Evolutionary conservation across 352 stramenopile species (phyloP).

Genomic region (Phytophthora uliginosa): DNA sequence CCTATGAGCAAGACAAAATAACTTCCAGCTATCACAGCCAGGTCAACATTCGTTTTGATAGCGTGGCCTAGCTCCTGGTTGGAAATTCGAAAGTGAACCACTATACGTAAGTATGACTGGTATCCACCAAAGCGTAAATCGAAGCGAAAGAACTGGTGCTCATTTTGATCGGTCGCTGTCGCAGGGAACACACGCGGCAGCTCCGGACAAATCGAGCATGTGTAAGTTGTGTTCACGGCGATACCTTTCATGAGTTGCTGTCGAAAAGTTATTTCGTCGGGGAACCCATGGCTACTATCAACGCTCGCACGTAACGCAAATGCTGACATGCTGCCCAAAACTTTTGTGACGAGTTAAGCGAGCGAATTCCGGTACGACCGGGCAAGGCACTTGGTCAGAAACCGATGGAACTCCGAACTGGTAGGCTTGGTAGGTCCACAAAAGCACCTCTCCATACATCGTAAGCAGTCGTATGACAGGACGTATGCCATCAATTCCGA

Average conservation of each 20-base stretch:
- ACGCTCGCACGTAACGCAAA: not conserved
- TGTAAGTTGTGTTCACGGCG: not conserved
- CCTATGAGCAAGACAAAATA: no score
- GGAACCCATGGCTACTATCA: not conserved
- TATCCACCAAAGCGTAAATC: no score
- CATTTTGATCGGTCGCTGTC: not conserved
- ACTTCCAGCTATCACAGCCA: no score
- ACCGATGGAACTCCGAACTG: not conserved
- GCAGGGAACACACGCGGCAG: not conserved
- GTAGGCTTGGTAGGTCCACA: not conserved
- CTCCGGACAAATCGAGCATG: not conserved
- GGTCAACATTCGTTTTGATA: no score
- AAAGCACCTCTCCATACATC: not conserved
- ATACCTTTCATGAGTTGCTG: not conserved
- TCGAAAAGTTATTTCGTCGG: not conserved
- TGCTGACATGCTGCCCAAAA: not conserved
- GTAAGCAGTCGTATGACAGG: not conserved
- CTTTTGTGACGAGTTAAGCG: not conserved
- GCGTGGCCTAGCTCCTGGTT: no score
- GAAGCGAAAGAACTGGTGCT: no score
- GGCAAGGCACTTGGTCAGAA: not conserved
- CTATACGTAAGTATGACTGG: no score
- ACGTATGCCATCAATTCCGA: not conserved
- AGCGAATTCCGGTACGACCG: not conserved
- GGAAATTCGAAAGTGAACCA: no score